Conservation (phyloP, 1,284 basidiomycete genomes). For the Mycena citricolor region DNA sequence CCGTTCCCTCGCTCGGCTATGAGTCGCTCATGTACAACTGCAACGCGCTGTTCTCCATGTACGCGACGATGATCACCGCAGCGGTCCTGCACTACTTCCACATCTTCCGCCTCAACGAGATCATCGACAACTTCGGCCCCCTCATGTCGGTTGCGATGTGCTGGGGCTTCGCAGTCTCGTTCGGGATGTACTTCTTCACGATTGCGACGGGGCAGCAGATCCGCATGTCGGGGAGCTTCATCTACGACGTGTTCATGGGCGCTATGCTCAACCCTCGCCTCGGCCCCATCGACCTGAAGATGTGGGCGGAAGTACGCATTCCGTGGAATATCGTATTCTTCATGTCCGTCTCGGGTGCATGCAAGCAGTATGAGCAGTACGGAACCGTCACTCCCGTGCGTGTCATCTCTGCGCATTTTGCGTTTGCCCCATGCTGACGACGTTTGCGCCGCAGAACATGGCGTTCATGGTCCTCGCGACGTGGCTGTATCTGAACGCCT, state of each 20-base stretch:
- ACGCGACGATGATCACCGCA: constrained; percentile 81
- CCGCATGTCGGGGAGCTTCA: constrained; percentile 90
- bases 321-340: constrained; percentile 98
- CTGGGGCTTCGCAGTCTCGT: constrained; percentile 81
- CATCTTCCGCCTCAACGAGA: constrained; percentile 89
- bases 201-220: constrained; percentile 80
- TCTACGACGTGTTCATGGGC: constrained; percentile 98
- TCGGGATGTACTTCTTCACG: constrained; percentile 78
- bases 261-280: constrained; percentile 92
- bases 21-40: constrained; percentile 95
- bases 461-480: constrained; percentile 96
- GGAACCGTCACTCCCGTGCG: constrained; percentile 90
- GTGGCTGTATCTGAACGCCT: constrained; percentile 96
- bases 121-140: constrained; percentile 96
- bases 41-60: constrained; percentile 89
- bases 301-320: constrained; percentile 99
- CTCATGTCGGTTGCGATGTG: constrained; percentile 97
- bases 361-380: constrained; percentile 92
- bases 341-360: constrained; percentile 87
- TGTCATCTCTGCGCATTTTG: constrained; percentile 20
- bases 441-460: constrained; percentile 70
- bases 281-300: constrained; percentile 94
- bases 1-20: constrained; percentile 89
- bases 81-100: constrained; percentile 77
- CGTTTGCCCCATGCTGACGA: constrained; percentile 7